phyloP scores from a whole-genome alignment of 164 flowering plant genomes.

The Nymphaea thermarum region DNA sequence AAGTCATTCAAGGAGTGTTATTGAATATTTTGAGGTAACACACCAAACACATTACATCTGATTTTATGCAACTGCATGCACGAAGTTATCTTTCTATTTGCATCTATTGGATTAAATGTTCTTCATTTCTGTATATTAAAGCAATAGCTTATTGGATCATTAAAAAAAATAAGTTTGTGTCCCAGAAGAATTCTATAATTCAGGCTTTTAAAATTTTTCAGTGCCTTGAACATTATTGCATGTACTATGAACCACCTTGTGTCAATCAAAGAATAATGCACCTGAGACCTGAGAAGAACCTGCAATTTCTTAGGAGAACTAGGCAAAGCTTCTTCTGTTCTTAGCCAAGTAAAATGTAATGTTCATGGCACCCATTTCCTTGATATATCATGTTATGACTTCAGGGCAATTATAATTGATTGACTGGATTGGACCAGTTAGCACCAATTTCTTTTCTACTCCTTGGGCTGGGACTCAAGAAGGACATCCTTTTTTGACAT shows the following conservation, averaged over 20 bases:
- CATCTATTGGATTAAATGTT: too few species aligned
- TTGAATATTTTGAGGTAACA: constrained; percentile 71
- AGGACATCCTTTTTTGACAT: too few species aligned
- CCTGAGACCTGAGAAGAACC: background rate
- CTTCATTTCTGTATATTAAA: too few species aligned
- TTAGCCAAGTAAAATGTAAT: background rate
- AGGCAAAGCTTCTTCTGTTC: background rate
- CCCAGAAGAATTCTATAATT: too few species aligned
- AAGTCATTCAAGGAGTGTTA: constrained; percentile 55
- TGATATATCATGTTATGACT: too few species aligned
- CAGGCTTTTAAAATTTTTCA: background rate
- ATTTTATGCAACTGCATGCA: background rate
- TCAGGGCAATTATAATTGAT: too few species aligned
- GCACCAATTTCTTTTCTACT: too few species aligned
- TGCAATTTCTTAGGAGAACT: background rate
- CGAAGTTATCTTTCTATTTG: too few species aligned
- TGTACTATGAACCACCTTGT: background rate
- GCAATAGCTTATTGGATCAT: too few species aligned
- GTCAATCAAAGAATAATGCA: background rate
- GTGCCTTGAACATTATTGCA: background rate
- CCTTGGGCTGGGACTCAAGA: too few species aligned
- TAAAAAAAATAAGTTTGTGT: too few species aligned
- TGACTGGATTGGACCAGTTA: too few species aligned
- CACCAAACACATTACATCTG: background rate
- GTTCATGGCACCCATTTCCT: background rate